Percentiles rank a stretch among this genome's conserved stretches.
Evolutionary conservation across 148 eudicot species (phyloP).

Genomic region (Gaultheria prostrata): DNA sequence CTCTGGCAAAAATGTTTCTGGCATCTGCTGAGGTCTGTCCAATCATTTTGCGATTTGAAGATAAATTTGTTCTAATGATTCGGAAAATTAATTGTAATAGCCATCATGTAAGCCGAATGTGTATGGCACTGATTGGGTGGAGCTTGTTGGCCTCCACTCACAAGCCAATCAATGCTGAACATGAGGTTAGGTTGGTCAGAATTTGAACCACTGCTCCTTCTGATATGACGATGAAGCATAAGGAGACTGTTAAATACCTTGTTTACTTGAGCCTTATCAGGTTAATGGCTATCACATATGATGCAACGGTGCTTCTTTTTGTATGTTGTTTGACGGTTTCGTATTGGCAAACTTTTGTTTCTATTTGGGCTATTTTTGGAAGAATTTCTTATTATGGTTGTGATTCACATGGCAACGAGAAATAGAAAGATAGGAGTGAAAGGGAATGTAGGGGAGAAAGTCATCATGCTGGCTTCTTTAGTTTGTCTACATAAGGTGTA

Average conservation of each 20-base stretch:
- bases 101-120: background rate
- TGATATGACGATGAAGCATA: background rate
- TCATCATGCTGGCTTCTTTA: background rate
- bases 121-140: background rate
- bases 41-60: constrained; percentile 2
- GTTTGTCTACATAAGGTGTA: background rate
- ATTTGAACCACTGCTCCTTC: background rate
- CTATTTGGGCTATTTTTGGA: too few relatives aligned
- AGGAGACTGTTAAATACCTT: background rate
- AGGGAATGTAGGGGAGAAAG: background rate
- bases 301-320: background rate
- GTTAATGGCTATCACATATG: background rate
- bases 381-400: background rate
- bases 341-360: too few relatives aligned
- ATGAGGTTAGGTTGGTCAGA: background rate
- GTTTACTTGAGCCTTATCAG: background rate
- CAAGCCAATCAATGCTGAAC: background rate
- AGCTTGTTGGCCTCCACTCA: background rate
- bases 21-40: constrained; percentile 91
- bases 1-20: constrained; percentile 93
- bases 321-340: background rate
- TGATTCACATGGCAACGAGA: background rate
- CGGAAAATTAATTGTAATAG: background rate
- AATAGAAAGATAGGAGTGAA: background rate
- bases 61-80: background rate